These are phyloP conservation scores for Cladosporium sp. DNA, from an alignment of 2,329 filamentous ascomycete species.

Conservation along the genomic window DNA sequence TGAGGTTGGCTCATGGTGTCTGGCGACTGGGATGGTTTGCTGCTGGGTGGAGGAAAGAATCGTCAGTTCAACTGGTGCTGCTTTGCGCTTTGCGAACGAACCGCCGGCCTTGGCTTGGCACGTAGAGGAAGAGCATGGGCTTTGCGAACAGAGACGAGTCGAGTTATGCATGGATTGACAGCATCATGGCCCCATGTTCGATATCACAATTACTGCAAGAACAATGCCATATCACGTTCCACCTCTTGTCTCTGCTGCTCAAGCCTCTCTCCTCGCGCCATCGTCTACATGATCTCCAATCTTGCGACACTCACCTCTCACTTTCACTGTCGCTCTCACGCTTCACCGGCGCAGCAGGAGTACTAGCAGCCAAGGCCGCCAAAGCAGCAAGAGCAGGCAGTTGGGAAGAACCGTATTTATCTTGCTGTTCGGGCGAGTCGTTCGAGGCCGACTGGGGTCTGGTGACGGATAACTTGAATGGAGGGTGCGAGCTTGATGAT, in stretches of 20 bases:
- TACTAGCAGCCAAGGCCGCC: constrained; percentile 39
- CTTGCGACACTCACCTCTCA: background rate
- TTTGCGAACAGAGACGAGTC: no score
- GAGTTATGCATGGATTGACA: no score
- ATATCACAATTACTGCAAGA: no score
- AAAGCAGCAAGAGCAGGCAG: constrained; percentile 54
- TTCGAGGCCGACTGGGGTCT: constrained; percentile 46
- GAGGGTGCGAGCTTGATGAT: constrained; percentile 7
- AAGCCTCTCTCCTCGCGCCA: no score
- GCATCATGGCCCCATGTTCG: no score
- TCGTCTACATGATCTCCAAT: background rate
- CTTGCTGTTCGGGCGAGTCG: constrained; percentile 51
- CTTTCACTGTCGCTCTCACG: constrained; percentile 5
- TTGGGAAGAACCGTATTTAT: constrained; percentile 22
- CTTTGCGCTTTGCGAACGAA: background rate
- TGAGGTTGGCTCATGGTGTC: constrained; percentile 58
- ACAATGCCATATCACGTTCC: background rate
- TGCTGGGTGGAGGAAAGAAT: constrained; percentile 1
- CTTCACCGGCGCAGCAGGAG: constrained; percentile 8
- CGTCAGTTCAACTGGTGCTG: constrained; percentile 1
- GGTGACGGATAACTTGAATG: constrained; percentile 9
- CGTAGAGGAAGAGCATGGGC: no score
- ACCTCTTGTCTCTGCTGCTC: background rate
- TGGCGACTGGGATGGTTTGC: background rate
- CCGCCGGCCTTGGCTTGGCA: constrained; percentile 1